phyloP scores from a whole-genome alignment of 148 eudicot genomes.

The Rhododendron molle region DNA sequence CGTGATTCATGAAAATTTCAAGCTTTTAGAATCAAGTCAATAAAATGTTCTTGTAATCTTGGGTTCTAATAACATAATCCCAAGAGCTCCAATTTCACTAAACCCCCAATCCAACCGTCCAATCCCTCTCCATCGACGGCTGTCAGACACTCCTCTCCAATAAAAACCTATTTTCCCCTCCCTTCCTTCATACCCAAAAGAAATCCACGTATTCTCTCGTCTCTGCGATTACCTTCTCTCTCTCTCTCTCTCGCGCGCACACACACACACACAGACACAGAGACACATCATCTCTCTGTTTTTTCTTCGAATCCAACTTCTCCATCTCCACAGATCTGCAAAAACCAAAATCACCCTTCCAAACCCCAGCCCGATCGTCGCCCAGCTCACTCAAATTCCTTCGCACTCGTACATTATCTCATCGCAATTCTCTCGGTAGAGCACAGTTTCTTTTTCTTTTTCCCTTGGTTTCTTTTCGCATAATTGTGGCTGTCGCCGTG shows the following conservation, averaged over 20 bases:
- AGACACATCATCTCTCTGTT: not conserved
- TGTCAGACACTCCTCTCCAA: not conserved
- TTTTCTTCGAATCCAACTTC: not conserved
- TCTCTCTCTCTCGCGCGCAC: not conserved
- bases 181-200: not conserved
- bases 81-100: not conserved
- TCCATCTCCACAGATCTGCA: not conserved
- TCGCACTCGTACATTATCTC: not conserved
- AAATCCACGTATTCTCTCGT: not conserved
- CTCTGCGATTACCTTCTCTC: not conserved
- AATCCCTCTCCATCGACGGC: slow-evolving; percentile 1
- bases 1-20: too few species aligned
- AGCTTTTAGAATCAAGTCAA: too few species aligned
- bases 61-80: not conserved
- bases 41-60: too few species aligned
- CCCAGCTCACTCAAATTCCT: not conserved
- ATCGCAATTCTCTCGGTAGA: not conserved
- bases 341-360: not conserved
- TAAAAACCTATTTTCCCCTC: not conserved
- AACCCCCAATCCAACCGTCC: slow-evolving; percentile 1
- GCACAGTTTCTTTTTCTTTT: not conserved
- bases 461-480: not conserved
- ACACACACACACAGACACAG: too few species aligned
- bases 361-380: not conserved
- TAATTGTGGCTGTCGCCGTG: not conserved